Evolutionary conservation across 371 early-diverging fungal species (phyloP).

Genomic region (Mortierella sp.): DNA sequence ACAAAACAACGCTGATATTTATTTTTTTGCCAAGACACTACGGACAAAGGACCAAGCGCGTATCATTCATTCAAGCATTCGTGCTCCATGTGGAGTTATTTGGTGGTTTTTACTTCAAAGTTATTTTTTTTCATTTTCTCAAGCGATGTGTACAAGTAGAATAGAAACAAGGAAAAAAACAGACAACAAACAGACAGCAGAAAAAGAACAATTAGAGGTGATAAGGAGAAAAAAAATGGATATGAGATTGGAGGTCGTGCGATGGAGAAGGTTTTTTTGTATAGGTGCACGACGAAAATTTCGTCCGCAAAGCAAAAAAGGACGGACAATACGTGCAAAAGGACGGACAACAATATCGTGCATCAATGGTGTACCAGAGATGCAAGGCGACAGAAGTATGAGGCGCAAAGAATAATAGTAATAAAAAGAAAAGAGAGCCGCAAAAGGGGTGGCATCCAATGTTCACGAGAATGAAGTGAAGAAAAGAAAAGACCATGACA

Average conservation of each 20-base stretch:
- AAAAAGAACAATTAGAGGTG: not conserved
- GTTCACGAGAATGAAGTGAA: not conserved
- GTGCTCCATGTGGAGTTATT: too few relatives aligned
- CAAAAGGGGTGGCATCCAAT: not conserved
- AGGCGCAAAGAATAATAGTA: not conserved
- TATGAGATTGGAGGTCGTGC: too few relatives aligned
- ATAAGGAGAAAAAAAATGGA: not conserved
- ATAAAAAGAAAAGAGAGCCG: not conserved
- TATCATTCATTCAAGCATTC: too few relatives aligned
- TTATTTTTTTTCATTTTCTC: not conserved
- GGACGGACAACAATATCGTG: not conserved
- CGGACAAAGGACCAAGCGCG: too few relatives aligned
- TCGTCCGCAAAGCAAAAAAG: too few relatives aligned
- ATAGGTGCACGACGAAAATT: too few relatives aligned
- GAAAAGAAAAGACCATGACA: not conserved
- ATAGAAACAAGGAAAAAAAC: not conserved
- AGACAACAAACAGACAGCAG: not conserved
- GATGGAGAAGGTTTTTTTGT: too few relatives aligned
- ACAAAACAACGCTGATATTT: too few relatives aligned
- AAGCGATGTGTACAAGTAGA: not conserved
- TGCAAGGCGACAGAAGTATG: not conserved
- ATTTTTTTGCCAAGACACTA: too few relatives aligned
- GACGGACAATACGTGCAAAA: too few relatives aligned
- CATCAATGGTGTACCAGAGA: not conserved
- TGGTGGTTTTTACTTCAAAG: too few relatives aligned